Conservation (phyloP, 768 basidiomycete genomes). For the Boletus rubescentipes region DNA sequence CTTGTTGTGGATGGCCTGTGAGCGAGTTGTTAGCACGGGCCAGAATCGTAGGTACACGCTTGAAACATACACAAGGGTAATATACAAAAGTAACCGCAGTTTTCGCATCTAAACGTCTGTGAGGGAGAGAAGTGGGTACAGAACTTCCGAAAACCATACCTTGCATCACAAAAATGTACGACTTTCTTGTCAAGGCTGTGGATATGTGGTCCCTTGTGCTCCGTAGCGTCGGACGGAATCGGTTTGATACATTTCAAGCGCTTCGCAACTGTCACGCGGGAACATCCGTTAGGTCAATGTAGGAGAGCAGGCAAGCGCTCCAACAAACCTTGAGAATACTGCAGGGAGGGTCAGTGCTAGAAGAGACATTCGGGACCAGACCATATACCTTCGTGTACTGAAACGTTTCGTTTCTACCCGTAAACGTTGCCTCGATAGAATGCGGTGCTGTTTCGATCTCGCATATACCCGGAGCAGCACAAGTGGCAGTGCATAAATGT, state of each 20-base stretch:
- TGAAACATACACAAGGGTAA: constrained; percentile 47
- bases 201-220: constrained; percentile 48
- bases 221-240: constrained; percentile 42
- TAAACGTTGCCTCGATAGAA: constrained; percentile 61
- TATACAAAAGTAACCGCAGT: constrained; percentile 60
- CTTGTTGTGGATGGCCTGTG: constrained; percentile 56
- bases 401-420: constrained; percentile 58
- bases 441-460: constrained; percentile 58
- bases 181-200: constrained; percentile 45
- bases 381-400: constrained; percentile 58
- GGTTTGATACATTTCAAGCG: constrained; percentile 48
- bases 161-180: constrained; percentile 55
- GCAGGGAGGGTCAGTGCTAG: background rate
- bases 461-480: constrained; percentile 51
- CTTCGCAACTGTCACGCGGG: constrained; percentile 40
- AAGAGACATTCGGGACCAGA: background rate
- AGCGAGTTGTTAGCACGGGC: background rate
- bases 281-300: background rate
- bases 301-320: background rate
- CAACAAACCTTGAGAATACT: constrained; percentile 55
- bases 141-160: constrained; percentile 27
- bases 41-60: too few species aligned
- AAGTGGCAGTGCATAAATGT: constrained; percentile 46
- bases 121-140: background rate
- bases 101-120: constrained; percentile 40